Evolutionary conservation across 805 yeast species (phyloP).

Genomic region (Myxozyma neglecta): DNA sequence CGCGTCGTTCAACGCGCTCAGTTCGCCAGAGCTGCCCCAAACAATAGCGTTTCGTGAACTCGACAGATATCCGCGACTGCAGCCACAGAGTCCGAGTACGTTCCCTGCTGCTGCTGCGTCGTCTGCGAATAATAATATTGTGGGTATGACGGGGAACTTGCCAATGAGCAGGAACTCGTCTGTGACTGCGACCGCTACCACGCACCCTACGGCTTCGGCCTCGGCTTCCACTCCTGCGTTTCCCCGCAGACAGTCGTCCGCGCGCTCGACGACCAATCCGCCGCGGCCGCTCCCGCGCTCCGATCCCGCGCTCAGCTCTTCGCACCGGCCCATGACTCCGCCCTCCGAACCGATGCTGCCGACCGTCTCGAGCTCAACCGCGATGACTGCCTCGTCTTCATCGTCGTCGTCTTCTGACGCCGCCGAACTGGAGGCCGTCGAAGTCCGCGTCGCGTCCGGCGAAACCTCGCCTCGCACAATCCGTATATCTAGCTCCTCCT

Average conservation of each 20-base stretch:
- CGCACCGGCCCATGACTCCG: background rate
- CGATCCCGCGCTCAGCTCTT: background rate
- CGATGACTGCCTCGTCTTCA: background rate
- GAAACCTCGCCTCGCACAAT: slow-evolving; percentile 12
- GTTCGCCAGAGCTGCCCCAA: slow-evolving; percentile 14
- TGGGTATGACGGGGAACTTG: background rate
- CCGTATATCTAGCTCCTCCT: background rate
- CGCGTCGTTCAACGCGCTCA: background rate
- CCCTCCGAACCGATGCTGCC: background rate
- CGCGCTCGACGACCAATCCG: slow-evolving; percentile 4
- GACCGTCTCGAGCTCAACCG: background rate
- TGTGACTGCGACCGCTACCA: background rate
- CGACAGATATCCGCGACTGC: slow-evolving; percentile 26
- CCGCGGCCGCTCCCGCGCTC: background rate
- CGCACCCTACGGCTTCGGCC: background rate
- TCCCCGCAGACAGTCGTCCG: slow-evolving; percentile 28
- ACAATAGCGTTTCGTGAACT: slow-evolving; percentile 22
- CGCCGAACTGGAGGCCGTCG: slow-evolving; percentile 12
- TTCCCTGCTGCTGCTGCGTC: too few relatives aligned
- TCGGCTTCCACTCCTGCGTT: slow-evolving; percentile 8
- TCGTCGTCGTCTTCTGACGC: slow-evolving; percentile 9
- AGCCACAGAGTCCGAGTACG: background rate
- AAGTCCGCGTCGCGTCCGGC: slow-evolving; percentile 7
- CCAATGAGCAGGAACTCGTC: background rate
- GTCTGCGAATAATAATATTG: background rate